Base-by-base conservation (phyloP, 2,329 filamentous ascomycete species). In the Golovinomyces cichoracearum region DNA sequence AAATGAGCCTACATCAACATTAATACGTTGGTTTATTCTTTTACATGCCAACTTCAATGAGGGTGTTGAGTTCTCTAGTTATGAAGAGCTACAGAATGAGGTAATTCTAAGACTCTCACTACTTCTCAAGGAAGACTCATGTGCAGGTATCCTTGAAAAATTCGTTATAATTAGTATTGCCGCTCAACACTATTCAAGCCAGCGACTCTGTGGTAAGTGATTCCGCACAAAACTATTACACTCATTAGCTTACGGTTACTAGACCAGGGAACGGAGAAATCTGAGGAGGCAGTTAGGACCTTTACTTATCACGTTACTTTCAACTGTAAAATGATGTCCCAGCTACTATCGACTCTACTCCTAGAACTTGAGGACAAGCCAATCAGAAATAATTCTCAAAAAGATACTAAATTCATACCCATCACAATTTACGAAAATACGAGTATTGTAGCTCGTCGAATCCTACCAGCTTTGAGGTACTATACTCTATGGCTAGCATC, bases 101-200 rank as follows among this genome's bases (percentile, higher is more conserved):
- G 80, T 95, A 12, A 68, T 93, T 51, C 78, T 80, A 56, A 80
- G 85, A 46, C 66, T 93, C 33, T 72, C 77, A 45, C 72, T 80
- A 54, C 74, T 83, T 26, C 66, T 90, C 25, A 84, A 81, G 59
- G 74, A 77, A 52, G 70, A 76, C 9, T 70, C 73, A 1, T 68
- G 80, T 45, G 73, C 78, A 41, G 69, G 70, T 12, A 71, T 74
- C 12, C 62, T 94, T 25, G 72, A 82, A 53, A 90, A 85, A 60
- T 80, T 94, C 63, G 73, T 83, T 5, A 66, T 94, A 41, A 76
- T 88, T 55, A 95, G 92, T 57, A 80, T 95, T 52, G 77, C 83
- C 5, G 83, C 86, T 5, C 83, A 90, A 61, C 73, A 79, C 54
- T 71, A 83, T 58, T 79, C 83, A 40, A 69, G 68, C 26, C 65